A percentile compares a stretch with the other conserved stretches of the same genome.
These are phyloP conservation scores for Lyophyllum atratum DNA, from an alignment of 768 basidiomycete species.

Conservation along the genomic window DNA sequence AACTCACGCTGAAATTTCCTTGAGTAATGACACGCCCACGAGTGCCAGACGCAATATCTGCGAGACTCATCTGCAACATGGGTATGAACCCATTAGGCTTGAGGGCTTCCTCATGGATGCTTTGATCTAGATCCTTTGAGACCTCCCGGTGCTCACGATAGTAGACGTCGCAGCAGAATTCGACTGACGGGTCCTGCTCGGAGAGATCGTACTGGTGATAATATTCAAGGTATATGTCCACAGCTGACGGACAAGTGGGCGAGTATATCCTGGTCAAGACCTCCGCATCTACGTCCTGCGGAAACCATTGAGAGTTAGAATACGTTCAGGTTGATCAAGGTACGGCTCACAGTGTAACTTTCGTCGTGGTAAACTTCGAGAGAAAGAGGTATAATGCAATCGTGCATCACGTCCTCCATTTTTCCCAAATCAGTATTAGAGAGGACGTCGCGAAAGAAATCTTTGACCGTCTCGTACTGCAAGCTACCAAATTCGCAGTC, in stretches of 20 bases:
- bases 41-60: neutral
- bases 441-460: neutral
- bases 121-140: neutral
- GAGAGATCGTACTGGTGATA: neutral
- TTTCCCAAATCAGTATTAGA: neutral
- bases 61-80: neutral
- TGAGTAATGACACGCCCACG: neutral
- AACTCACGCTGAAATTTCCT: neutral
- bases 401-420: neutral
- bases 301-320: neutral
- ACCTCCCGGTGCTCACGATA: neutral
- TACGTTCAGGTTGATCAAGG: too few relatives aligned
- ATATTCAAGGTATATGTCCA: neutral
- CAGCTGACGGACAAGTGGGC: neutral
- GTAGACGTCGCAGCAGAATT: slow-evolving; percentile 1
- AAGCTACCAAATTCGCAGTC: neutral
- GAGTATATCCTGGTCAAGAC: neutral
- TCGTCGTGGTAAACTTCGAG: neutral
- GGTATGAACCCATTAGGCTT: neutral
- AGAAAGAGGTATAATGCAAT: neutral
- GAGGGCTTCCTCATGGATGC: neutral
- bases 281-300: neutral
- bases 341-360: neutral
- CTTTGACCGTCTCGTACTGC: neutral
- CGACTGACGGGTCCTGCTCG: neutral